phyloP scores from a whole-genome alignment of 208 protist genomes.

The Leishmania martiniquensis region DNA sequence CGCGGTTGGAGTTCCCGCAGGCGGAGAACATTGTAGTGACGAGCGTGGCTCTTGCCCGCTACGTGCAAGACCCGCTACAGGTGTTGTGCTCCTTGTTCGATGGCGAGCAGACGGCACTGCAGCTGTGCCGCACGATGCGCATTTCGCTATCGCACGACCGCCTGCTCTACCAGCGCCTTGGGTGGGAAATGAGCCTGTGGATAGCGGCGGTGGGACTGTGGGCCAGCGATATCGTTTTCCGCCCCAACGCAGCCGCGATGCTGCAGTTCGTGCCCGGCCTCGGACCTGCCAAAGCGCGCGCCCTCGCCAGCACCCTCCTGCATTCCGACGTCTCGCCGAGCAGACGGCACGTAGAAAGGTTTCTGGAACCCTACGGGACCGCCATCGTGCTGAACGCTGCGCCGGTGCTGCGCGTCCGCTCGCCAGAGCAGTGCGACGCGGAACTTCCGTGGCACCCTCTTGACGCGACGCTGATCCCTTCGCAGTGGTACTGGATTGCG shows the following conservation, averaged over 20 bases:
- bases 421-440: conserved; percentile 18
- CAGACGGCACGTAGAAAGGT: conserved; percentile 30
- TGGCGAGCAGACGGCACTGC: conserved; percentile 56
- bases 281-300: conserved; percentile 53
- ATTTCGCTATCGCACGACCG: conserved; percentile 46
- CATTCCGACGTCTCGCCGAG: conserved; percentile 36
- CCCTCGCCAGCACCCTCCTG: conserved; percentile 37
- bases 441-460: conserved; percentile 58
- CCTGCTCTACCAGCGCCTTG: conserved; percentile 60
- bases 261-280: conserved; percentile 88
- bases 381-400: conserved; percentile 57
- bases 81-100: conserved; percentile 78
- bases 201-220: conserved; percentile 62
- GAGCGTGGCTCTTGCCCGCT: conserved; percentile 60
- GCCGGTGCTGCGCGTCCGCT: conserved; percentile 46
- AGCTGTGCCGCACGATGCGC: conserved; percentile 49
- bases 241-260: conserved; percentile 48
- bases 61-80: conserved; percentile 77
- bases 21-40: conserved; percentile 52
- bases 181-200: conserved; percentile 89
- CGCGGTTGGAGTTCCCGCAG: conserved; percentile 45
- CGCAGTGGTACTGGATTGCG: conserved; percentile 47
- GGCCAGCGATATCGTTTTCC: conserved; percentile 57
- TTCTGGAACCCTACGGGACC: conserved; percentile 53
- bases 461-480: conserved; percentile 77